A percentile compares a stretch with the other conserved stretches of the same genome.
Evolutionary conservation across 768 basidiomycete species (phyloP).

Genomic region (Termitomyces sp.): DNA sequence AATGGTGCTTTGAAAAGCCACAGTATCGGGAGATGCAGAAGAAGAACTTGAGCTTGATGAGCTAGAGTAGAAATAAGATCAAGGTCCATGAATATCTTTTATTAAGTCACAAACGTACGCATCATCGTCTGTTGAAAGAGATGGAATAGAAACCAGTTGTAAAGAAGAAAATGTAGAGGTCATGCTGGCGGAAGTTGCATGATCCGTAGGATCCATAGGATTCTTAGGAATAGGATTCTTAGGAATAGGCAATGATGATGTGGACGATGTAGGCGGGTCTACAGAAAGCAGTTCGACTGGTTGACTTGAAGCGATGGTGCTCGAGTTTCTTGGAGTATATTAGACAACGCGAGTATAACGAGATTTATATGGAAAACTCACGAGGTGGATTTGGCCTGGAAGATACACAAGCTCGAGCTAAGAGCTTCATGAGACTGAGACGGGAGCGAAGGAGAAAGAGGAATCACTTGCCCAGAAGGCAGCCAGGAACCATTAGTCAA

Average conservation of each 20-base stretch:
- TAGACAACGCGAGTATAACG: not conserved
- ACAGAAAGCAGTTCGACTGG: not conserved
- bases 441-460: not conserved
- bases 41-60: not conserved
- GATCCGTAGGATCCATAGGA: too few species aligned
- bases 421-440: not conserved
- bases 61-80: not conserved
- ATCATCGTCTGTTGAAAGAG: not conserved
- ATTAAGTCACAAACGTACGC: not conserved
- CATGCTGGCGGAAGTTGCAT: not conserved
- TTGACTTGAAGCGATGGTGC: not conserved
- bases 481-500: not conserved
- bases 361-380: not conserved
- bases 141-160: not conserved
- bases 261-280: not conserved
- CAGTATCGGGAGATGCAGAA: not conserved
- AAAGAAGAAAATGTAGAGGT: not conserved
- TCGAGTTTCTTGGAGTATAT: not conserved
- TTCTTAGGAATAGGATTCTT: not conserved
- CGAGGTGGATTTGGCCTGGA: constrained; percentile 2
- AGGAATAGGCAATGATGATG: not conserved
- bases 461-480: not conserved
- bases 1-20: not conserved
- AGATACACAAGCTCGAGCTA: constrained; percentile 4
- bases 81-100: not conserved